Percentiles rank a stretch among this genome's conserved stretches.
These are phyloP conservation scores for Centaurea solstitialis DNA, from an alignment of 129 eudicot genomes.

Conservation along the genomic window DNA sequence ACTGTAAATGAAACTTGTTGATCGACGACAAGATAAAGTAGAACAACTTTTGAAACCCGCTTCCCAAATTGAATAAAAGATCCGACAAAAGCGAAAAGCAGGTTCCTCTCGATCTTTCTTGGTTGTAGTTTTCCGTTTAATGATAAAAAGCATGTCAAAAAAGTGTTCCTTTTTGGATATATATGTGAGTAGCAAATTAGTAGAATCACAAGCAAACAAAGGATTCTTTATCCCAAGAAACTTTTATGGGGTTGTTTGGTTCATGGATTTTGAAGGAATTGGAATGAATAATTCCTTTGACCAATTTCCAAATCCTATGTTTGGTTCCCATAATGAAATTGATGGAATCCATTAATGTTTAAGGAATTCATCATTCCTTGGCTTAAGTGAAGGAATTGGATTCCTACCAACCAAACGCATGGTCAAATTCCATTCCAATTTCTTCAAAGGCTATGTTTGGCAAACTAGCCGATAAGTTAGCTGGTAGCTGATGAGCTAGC, in stretches of 20 bases:
- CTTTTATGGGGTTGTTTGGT: neutral
- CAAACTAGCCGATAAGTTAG: no score
- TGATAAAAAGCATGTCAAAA: neutral
- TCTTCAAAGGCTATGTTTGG: no score
- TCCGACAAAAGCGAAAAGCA: neutral
- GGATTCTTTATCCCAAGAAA: neutral
- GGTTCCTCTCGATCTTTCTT: slow-evolving; percentile 11
- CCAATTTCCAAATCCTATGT: no score
- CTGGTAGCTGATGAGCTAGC: no score
- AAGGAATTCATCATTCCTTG: no score
- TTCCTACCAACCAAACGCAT: no score
- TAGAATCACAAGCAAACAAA: neutral
- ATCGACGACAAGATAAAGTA: slow-evolving; percentile 2
- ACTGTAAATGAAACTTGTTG: slow-evolving; percentile 26
- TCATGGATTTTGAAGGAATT: no score
- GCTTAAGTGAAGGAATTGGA: no score
- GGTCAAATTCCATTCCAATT: no score
- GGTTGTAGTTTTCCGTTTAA: neutral
- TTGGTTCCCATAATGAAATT: no score
- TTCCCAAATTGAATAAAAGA: neutral
- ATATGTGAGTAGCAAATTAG: neutral
- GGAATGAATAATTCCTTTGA: no score
- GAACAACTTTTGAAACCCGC: neutral
- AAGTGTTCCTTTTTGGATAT: neutral
- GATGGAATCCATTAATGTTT: no score